phyloP scores from a whole-genome alignment of 257 asterid species.

The Penstemon barbatus region DNA sequence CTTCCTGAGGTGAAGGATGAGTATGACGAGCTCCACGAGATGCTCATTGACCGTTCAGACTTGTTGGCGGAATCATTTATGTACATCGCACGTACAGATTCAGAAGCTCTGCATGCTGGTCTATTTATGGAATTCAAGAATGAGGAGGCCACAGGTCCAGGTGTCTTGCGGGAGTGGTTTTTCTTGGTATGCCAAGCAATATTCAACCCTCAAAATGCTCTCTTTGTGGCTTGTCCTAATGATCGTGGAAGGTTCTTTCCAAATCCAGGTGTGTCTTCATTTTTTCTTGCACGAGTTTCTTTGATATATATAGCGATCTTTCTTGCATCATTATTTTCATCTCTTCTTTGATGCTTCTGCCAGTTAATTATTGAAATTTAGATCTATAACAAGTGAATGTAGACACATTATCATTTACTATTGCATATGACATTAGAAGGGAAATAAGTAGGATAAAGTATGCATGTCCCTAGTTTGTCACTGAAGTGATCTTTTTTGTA shows the following conservation, averaged over 20 bases:
- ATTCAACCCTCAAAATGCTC: constrained; percentile 82
- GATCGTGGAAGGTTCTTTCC: constrained; percentile 92
- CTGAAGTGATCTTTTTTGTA: neutral
- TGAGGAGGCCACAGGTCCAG: constrained; percentile 93
- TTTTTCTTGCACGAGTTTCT: constrained; percentile 48
- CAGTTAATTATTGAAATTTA: constrained; percentile 5
- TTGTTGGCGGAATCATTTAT: constrained; percentile 79
- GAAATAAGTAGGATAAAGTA: constrained; percentile 5
- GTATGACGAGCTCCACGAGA: constrained; percentile 72
- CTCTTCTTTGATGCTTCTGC: constrained; percentile 17
- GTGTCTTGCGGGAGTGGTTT: constrained; percentile 95
- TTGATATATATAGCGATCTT: constrained; percentile 9
- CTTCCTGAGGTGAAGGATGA: constrained; percentile 83
- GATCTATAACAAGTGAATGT: neutral
- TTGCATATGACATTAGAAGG: constrained; percentile 10
- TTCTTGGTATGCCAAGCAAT: constrained; percentile 82
- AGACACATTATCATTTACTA: neutral
- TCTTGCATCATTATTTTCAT: constrained; percentile 11
- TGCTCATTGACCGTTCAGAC: constrained; percentile 84
- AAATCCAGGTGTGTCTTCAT: constrained; percentile 63
- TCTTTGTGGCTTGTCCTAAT: constrained; percentile 80
- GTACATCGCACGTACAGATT: constrained; percentile 60
- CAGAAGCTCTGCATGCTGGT: constrained; percentile 62
- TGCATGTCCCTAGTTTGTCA: constrained; percentile 10
- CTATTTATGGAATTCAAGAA: constrained; percentile 85